Evolutionary conservation across 106 monocot species (phyloP).

Genomic region (Acorus gramineus): DNA sequence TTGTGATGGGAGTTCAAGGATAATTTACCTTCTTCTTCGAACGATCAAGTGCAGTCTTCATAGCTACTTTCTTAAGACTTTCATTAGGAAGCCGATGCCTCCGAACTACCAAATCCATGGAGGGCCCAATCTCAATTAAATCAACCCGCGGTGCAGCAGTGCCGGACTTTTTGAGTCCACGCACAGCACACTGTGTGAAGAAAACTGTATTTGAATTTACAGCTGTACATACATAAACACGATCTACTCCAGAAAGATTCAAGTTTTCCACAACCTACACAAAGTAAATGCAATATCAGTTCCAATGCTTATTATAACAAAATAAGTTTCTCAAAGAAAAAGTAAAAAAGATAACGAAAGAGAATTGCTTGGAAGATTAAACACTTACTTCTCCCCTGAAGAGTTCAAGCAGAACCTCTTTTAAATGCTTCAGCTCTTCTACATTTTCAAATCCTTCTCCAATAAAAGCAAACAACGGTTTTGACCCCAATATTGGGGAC

Average conservation of each 20-base stretch:
- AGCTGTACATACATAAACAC: conserved; percentile 67
- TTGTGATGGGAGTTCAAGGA: not conserved
- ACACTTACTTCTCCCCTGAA: conserved; percentile 80
- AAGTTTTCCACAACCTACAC: conserved; percentile 81
- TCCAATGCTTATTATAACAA: no score
- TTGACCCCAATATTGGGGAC: conserved; percentile 59
- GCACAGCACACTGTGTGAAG: conserved; percentile 70
- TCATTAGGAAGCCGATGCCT: conserved; percentile 73
- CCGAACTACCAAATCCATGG: conserved; percentile 82
- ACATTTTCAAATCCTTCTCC: conserved; percentile 82
- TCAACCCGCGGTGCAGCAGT: conserved; percentile 77
- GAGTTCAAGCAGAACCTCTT: conserved; percentile 91
- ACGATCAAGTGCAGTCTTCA: conserved; percentile 44
- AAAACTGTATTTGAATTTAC: conserved; percentile 56
- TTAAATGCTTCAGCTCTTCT: conserved; percentile 90
- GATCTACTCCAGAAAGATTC: conserved; percentile 80
- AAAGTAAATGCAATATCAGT: not conserved
- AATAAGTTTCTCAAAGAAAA: no score
- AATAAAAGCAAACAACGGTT: conserved; percentile 86
- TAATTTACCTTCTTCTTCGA: conserved; percentile 45
- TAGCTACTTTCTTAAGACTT: conserved; percentile 71
- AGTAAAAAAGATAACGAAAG: no score
- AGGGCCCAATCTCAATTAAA: conserved; percentile 90
- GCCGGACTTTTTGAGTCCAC: conserved; percentile 68
- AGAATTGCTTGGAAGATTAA: no score